Conservation (phyloP, 176 grass and related monocot species). For the Ensete glaucum region DNA sequence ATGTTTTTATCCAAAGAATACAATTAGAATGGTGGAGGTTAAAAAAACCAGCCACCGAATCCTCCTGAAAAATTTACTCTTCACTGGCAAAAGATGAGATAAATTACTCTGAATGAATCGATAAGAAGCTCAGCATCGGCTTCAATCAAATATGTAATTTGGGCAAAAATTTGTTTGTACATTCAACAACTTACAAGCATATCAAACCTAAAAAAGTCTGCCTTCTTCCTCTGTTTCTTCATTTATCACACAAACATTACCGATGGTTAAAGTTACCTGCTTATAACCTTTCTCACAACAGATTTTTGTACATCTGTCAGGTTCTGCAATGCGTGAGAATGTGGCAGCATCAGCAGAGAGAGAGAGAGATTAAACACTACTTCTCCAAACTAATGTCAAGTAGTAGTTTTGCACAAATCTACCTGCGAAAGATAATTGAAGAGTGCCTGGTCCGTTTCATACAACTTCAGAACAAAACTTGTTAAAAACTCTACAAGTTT, state of each 20-base stretch:
- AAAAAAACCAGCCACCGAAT: no score
- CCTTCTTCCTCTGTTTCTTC: neutral
- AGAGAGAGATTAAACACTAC: neutral
- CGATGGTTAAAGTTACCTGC: conserved; percentile 19
- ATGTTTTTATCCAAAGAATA: no score
- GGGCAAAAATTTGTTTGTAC: neutral
- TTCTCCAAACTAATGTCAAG: neutral
- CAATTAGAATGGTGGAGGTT: no score
- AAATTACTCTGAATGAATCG: no score
- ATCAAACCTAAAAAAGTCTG: neutral
- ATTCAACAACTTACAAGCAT: neutral
- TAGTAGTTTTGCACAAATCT: neutral
- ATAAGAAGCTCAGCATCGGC: no score
- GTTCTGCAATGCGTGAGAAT: conserved; percentile 34
- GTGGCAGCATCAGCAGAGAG: neutral
- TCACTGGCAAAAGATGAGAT: no score
- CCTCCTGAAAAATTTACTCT: no score
- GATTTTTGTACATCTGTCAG: conserved; percentile 45
- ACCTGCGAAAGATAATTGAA: conserved; percentile 88
- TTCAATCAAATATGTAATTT: neutral
- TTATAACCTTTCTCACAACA: conserved; percentile 47
- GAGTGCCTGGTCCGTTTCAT: conserved; percentile 40
- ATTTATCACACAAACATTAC: neutral
- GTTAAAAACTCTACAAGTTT: conserved; percentile 61
- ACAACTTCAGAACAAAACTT: conserved; percentile 49